Conservation (phyloP, 2,329 filamentous ascomycete genomes). For the Hypocreales sp. region DNA sequence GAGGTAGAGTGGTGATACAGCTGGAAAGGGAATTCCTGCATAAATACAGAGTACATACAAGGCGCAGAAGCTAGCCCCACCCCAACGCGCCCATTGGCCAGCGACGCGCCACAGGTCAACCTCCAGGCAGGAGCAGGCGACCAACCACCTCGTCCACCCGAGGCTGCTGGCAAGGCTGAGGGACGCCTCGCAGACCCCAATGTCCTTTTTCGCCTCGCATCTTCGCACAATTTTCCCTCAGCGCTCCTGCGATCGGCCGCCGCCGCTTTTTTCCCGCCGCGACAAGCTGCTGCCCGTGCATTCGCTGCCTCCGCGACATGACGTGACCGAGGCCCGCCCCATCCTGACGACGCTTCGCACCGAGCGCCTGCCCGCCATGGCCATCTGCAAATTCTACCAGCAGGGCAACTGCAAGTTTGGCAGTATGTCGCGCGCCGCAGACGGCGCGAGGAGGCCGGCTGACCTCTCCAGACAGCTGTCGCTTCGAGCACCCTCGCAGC, state of each 20-base stretch:
- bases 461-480: conserved; percentile 27
- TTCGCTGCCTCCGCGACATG: too few relatives aligned
- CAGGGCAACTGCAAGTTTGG: conserved; percentile 37
- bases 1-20: too few relatives aligned
- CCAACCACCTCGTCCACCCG: background rate
- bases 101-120: too few relatives aligned
- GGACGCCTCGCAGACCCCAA: conserved; percentile 1
- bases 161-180: conserved; percentile 4
- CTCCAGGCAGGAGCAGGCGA: too few relatives aligned
- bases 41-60: too few relatives aligned
- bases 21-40: too few relatives aligned
- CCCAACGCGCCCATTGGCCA: too few relatives aligned
- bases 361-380: conserved; percentile 13
- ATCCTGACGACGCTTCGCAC: conserved; percentile 1
- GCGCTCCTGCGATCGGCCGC: conserved; percentile 1
- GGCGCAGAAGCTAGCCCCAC: too few relatives aligned
- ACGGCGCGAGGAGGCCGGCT: background rate
- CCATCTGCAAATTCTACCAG: conserved; percentile 31
- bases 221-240: conserved; percentile 3
- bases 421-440: conserved; percentile 19
- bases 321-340: background rate
- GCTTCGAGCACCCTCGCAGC: conserved; percentile 34
- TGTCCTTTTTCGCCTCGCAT: conserved; percentile 4
- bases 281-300: background rate
- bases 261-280: conserved; percentile 1